A percentile compares a stretch with the other conserved stretches of the same genome.
These are phyloP conservation scores for Magnolia changhungtana DNA, from an alignment of 164 flowering plant genomes.

Conservation along the genomic window DNA sequence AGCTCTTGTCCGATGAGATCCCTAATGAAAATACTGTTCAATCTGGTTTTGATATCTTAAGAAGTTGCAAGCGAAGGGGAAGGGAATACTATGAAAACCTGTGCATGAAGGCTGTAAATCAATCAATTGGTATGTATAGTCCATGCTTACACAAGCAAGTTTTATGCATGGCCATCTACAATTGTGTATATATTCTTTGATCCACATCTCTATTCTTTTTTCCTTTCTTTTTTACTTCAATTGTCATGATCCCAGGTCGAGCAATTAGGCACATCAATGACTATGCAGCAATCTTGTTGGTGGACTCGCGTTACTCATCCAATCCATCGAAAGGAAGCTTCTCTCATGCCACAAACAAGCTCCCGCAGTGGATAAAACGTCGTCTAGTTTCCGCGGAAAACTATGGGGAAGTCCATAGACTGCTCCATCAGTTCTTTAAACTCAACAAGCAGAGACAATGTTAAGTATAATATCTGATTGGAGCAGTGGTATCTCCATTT, in stretches of 20 bases:
- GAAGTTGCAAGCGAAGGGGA: slow-evolving; percentile 78
- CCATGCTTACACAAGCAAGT: slow-evolving; percentile 5
- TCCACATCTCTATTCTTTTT: background rate
- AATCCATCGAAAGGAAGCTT: slow-evolving; percentile 38
- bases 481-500: background rate
- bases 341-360: slow-evolving; percentile 70
- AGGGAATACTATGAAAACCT: slow-evolving; percentile 94
- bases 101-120: slow-evolving; percentile 99
- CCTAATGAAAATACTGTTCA: slow-evolving; percentile 36
- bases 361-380: slow-evolving; percentile 87
- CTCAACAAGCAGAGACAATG: slow-evolving; percentile 41
- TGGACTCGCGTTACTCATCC: slow-evolving; percentile 73
- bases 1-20: slow-evolving; percentile 16
- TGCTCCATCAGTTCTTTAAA: slow-evolving; percentile 80
- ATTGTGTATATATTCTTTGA: background rate
- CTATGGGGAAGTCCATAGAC: slow-evolving; percentile 80
- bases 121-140: slow-evolving; percentile 70
- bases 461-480: background rate
- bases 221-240: slow-evolving; percentile 2
- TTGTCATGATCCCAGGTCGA: slow-evolving; percentile 50
- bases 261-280: slow-evolving; percentile 89
- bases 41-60: slow-evolving; percentile 64
- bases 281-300: slow-evolving; percentile 90
- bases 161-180: background rate
- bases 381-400: slow-evolving; percentile 48